Conservation (phyloP, 495 filamentous ascomycete species). For the Entonaema liquescens region DNA sequence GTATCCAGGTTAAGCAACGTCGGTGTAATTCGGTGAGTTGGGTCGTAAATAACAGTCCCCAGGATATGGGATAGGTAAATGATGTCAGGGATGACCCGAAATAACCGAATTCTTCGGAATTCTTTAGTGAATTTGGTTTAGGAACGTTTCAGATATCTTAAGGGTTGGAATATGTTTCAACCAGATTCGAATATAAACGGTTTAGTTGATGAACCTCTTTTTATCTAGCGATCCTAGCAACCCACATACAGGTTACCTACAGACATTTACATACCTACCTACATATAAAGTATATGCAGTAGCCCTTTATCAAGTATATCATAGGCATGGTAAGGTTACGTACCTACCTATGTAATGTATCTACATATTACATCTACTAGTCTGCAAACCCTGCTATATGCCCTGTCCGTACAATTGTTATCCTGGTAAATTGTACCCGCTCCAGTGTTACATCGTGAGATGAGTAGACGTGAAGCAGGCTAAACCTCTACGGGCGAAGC, state of each 20-base stretch:
- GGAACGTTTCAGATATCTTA: slow-evolving; percentile 29
- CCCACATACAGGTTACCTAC: too few species aligned
- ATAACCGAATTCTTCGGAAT: slow-evolving; percentile 15
- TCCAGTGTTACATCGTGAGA: slow-evolving; percentile 36
- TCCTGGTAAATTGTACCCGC: slow-evolving; percentile 33
- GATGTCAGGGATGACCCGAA: slow-evolving; percentile 9
- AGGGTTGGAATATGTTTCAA: slow-evolving; percentile 23
- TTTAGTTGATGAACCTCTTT: neutral
- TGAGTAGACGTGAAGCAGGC: slow-evolving; percentile 24
- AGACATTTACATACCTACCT: neutral
- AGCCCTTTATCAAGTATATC: neutral
- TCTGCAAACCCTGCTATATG: neutral
- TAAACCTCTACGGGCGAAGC: slow-evolving; percentile 9
- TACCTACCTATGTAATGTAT: neutral
- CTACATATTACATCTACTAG: neutral
- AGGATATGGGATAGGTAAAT: neutral
- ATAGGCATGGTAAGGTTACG: neutral
- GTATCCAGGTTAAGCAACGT: neutral
- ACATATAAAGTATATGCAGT: slow-evolving; percentile 2
- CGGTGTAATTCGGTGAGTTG: slow-evolving; percentile 6
- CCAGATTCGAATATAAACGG: slow-evolving; percentile 7
- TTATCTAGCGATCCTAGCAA: neutral
- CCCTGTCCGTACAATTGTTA: slow-evolving; percentile 2
- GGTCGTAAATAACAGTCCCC: neutral
- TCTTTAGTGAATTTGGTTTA: slow-evolving; percentile 5